phyloP scores from a whole-genome alignment of 2,329 filamentous ascomycete species.

The Ascochyta pisi region DNA sequence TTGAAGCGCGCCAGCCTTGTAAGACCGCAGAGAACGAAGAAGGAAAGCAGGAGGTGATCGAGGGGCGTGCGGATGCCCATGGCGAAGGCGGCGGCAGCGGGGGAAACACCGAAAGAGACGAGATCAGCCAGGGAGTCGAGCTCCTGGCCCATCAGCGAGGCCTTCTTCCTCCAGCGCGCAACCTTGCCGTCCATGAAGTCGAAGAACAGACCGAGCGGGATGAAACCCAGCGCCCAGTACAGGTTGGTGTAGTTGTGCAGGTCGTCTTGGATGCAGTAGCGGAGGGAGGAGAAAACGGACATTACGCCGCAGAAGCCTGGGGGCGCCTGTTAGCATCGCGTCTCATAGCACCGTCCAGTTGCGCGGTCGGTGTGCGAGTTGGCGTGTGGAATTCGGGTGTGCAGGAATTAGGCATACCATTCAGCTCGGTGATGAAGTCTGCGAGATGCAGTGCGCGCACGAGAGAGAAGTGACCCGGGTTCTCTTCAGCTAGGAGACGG shows the following conservation, averaged over 20 bases:
- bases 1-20: slow-evolving; percentile 97
- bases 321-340: neutral
- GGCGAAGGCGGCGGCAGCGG: slow-evolving; percentile 85
- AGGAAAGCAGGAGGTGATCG: slow-evolving; percentile 81
- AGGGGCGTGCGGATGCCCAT: slow-evolving; percentile 83
- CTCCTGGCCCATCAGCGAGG: slow-evolving; percentile 96
- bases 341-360: neutral
- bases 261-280: slow-evolving; percentile 80
- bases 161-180: slow-evolving; percentile 95
- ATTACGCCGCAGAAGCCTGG: slow-evolving; percentile 86
- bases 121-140: slow-evolving; percentile 94
- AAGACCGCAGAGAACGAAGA: slow-evolving; percentile 94
- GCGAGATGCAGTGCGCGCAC: slow-evolving; percentile 73
- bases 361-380: neutral
- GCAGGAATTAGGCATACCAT: slow-evolving; percentile 58
- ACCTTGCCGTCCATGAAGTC: slow-evolving; percentile 98
- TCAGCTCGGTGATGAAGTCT: slow-evolving; percentile 82
- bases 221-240: slow-evolving; percentile 83
- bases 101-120: slow-evolving; percentile 94
- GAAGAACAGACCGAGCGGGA: slow-evolving; percentile 89
- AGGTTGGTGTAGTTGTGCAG: slow-evolving; percentile 71
- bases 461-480: slow-evolving; percentile 71
- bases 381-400: neutral
- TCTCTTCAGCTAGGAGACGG: slow-evolving; percentile 71
- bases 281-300: slow-evolving; percentile 93